phyloP scores from a whole-genome alignment of 805 yeast genomes.

The Ogataea paraovalis region DNA sequence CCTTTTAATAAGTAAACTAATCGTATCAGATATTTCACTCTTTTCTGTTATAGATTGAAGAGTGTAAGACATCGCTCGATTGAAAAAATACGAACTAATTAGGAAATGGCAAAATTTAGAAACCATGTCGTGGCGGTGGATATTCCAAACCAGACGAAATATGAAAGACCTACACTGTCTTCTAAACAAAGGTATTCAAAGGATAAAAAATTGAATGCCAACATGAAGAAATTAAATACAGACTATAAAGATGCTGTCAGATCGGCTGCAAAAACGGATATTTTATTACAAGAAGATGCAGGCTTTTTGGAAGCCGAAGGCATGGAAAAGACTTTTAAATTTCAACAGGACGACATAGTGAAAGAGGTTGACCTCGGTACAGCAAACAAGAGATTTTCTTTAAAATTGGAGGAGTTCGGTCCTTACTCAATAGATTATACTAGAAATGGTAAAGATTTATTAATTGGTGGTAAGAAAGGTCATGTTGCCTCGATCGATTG shows the following conservation, averaged over 20 bases:
- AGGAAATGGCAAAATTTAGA: background rate
- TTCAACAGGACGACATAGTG: conserved; percentile 73
- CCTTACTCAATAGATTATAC: conserved; percentile 83
- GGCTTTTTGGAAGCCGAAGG: conserved; percentile 92
- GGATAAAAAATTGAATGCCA: conserved; percentile 61
- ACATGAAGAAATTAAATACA: conserved; percentile 62
- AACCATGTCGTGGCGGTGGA: conserved; percentile 4
- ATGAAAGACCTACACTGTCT: conserved; percentile 12
- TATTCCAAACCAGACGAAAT: conserved; percentile 6
- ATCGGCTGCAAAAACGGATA: conserved; percentile 83
- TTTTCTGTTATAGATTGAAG: too few relatives aligned
- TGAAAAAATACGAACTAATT: background rate
- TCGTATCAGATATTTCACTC: too few relatives aligned
- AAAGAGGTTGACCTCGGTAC: conserved; percentile 75
- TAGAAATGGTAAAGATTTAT: conserved; percentile 79
- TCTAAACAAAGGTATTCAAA: conserved; percentile 36
- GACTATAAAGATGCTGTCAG: conserved; percentile 75
- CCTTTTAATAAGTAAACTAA: too few relatives aligned
- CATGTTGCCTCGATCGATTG: conserved; percentile 96
- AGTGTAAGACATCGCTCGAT: too few relatives aligned
- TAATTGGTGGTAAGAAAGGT: conserved; percentile 87
- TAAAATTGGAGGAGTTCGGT: conserved; percentile 73
- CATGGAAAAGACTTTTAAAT: conserved; percentile 90
- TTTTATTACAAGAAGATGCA: conserved; percentile 74
- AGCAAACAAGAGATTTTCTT: conserved; percentile 67